Percentiles rank a stretch among this genome's conserved stretches.
These are phyloP conservation scores for Naganishia onofrii DNA, from an alignment of 768 basidiomycete genomes.

Conservation along the genomic window DNA sequence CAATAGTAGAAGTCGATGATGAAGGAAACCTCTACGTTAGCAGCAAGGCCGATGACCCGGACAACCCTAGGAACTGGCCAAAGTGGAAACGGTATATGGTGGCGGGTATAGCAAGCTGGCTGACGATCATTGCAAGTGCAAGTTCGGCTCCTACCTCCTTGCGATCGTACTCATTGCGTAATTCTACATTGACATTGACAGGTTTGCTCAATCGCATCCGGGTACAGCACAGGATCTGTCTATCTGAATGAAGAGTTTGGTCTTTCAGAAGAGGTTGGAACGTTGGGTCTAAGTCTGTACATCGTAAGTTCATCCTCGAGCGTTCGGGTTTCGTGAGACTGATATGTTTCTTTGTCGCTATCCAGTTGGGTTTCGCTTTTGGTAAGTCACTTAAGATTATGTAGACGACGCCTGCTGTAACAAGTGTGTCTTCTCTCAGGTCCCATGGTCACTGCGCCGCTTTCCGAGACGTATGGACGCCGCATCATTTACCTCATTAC, in stretches of 20 bases:
- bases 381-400: slow-evolving; percentile 21
- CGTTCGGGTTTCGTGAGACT: neutral
- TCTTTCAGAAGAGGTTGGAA: slow-evolving; percentile 24
- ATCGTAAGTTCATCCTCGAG: slow-evolving; percentile 1
- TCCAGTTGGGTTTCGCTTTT: slow-evolving; percentile 17
- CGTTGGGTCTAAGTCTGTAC: slow-evolving; percentile 24
- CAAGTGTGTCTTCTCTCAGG: neutral
- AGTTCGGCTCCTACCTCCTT: slow-evolving; percentile 11
- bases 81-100: slow-evolving; percentile 40
- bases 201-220: slow-evolving; percentile 26
- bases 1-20: slow-evolving; percentile 32
- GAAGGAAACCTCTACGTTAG: slow-evolving; percentile 34
- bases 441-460: slow-evolving; percentile 18
- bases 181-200: neutral
- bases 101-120: slow-evolving; percentile 34
- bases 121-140: slow-evolving; percentile 38
- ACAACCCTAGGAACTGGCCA: slow-evolving; percentile 38
- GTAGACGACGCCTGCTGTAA: neutral
- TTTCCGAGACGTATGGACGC: slow-evolving; percentile 9
- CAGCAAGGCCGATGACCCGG: slow-evolving; percentile 31
- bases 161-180: too few relatives aligned
- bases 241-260: slow-evolving; percentile 25
- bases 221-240: slow-evolving; percentile 21
- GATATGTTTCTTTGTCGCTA: too few relatives aligned
- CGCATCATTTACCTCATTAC: slow-evolving; percentile 16